Conservation (phyloP, 768 basidiomycete species). For the Suillus cothurnatus region DNA sequence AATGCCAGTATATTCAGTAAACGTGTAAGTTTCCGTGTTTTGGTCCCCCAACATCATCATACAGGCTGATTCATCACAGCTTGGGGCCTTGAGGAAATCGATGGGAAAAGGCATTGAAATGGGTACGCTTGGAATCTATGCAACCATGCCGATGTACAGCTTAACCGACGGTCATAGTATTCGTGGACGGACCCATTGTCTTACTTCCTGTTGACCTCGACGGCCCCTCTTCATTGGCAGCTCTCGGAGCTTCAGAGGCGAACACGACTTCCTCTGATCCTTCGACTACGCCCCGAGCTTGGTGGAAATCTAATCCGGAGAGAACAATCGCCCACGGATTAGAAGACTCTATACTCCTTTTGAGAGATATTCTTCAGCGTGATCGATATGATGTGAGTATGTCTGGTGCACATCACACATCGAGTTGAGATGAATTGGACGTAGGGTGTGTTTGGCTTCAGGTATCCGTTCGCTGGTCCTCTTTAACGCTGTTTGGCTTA, state of each 20-base stretch:
- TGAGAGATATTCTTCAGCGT: constrained; percentile 59
- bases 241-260: constrained; percentile 44
- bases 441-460: constrained; percentile 82
- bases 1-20: constrained; percentile 73
- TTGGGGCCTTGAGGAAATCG: constrained; percentile 74
- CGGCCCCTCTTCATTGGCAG: constrained; percentile 29
- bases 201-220: constrained; percentile 66
- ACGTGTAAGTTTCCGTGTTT: constrained; percentile 47
- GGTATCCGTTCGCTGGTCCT: constrained; percentile 39
- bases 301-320: constrained; percentile 66
- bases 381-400: constrained; percentile 67
- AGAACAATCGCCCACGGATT: constrained; percentile 56
- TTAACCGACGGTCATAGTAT: constrained; percentile 47
- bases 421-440: neutral
- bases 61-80: constrained; percentile 37
- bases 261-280: constrained; percentile 44
- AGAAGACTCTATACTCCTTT: constrained; percentile 52
- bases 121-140: constrained; percentile 39
- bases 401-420: neutral
- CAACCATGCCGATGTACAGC: neutral
- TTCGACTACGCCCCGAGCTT: constrained; percentile 59
- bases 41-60: neutral
- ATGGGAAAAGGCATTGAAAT: constrained; percentile 66
- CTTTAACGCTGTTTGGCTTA: constrained; percentile 5
- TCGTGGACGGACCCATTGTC: constrained; percentile 70